Conservation (phyloP, 768 basidiomycete species). For the Filobasidium floriforme region DNA sequence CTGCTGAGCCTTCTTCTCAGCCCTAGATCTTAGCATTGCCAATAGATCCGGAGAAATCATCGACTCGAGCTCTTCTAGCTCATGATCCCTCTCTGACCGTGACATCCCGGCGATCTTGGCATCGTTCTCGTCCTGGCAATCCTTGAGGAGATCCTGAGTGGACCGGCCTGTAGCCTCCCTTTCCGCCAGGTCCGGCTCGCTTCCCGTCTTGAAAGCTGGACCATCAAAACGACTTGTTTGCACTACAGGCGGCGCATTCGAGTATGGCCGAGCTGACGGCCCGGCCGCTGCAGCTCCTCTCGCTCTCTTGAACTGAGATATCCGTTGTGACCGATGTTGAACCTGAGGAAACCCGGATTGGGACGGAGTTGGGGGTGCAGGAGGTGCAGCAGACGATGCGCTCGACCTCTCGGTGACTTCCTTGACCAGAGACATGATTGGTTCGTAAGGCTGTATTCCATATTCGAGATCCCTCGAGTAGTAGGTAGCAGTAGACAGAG, state of each 20-base stretch:
- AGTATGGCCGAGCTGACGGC: background rate
- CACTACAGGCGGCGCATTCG: background rate
- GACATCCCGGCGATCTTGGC: conserved; percentile 60
- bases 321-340: conserved; percentile 59
- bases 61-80: conserved; percentile 60
- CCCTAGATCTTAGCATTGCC: conserved; percentile 57
- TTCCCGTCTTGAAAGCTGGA: background rate
- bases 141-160: conserved; percentile 51
- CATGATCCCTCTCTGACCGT: conserved; percentile 61
- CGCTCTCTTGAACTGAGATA: conserved; percentile 46
- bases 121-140: conserved; percentile 61
- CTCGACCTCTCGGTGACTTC: conserved; percentile 30
- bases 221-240: conserved; percentile 18
- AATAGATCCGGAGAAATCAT: conserved; percentile 62
- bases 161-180: background rate
- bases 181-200: background rate
- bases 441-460: background rate
- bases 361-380: conserved; percentile 33
- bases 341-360: conserved; percentile 56
- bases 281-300: conserved; percentile 22
- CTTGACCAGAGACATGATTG: conserved; percentile 25
- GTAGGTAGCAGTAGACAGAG: no score
- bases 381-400: conserved; percentile 26
- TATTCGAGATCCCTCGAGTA: no score
- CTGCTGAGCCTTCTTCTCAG: conserved; percentile 46